Evolutionary conservation across 2,329 filamentous ascomycete species (phyloP).

Genomic region (Fusarium sublunatum): DNA sequence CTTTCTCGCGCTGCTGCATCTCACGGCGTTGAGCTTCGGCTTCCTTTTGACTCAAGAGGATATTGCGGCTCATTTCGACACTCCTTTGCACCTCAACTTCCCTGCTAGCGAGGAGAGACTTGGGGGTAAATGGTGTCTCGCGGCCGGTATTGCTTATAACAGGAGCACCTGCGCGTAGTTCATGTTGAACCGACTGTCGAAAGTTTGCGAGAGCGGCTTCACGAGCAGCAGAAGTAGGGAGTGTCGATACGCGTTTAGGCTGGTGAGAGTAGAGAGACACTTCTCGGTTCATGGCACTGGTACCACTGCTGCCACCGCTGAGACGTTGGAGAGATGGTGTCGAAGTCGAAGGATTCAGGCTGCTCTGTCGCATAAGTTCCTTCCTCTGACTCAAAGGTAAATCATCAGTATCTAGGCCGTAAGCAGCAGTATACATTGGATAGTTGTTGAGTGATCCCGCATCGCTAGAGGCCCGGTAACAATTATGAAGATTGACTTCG

Average conservation of each 20-base stretch:
- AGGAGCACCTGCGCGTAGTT: constrained; percentile 62
- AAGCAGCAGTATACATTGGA: constrained; percentile 46
- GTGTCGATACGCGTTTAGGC: constrained; percentile 59
- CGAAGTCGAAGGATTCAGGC: constrained; percentile 51
- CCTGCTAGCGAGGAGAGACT: constrained; percentile 50
- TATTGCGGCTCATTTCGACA: constrained; percentile 65
- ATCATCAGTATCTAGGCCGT: constrained; percentile 68
- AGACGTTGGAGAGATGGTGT: constrained; percentile 39
- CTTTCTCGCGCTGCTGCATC: constrained; percentile 66
- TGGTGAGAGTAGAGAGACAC: constrained; percentile 65
- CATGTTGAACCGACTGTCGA: constrained; percentile 72
- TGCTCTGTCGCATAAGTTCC: constrained; percentile 67
- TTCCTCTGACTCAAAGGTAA: constrained; percentile 77
- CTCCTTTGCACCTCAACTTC: constrained; percentile 58
- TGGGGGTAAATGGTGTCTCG: constrained; percentile 54
- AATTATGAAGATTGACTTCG: constrained; percentile 45
- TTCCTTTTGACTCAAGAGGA: constrained; percentile 71
- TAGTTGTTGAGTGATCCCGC: constrained; percentile 56
- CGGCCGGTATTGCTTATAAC: constrained; percentile 50
- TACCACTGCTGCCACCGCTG: constrained; percentile 45
- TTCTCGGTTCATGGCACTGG: constrained; percentile 44
- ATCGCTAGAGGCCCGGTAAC: constrained; percentile 54
- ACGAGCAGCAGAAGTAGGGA: constrained; percentile 58
- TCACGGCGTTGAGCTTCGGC: constrained; percentile 70
- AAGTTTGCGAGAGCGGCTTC: constrained; percentile 74